These are phyloP conservation scores for Trichomonas gallinae DNA, from an alignment of 208 protist genomes.

Conservation along the genomic window DNA sequence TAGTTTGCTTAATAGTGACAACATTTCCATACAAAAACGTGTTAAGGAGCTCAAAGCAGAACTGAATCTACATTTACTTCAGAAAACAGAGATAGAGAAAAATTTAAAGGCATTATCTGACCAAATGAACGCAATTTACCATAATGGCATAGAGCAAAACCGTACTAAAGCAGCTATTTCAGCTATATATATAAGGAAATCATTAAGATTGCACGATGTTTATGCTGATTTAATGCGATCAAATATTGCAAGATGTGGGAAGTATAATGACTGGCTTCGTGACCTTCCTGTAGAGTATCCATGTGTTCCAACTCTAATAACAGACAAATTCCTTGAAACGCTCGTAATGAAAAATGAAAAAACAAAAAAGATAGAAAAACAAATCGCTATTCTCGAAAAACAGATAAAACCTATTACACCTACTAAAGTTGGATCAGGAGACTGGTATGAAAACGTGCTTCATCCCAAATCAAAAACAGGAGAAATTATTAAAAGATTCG, in stretches of 20 bases:
- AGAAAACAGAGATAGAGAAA: neutral
- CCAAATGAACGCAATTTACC: neutral
- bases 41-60: neutral
- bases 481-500: neutral
- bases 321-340: neutral
- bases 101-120: neutral
- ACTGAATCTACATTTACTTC: neutral
- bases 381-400: neutral
- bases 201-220: neutral
- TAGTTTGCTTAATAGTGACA: neutral
- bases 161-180: neutral
- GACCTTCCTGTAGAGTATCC: neutral
- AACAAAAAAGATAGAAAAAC: neutral
- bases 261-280: neutral
- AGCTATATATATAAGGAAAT: neutral
- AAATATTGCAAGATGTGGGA: neutral
- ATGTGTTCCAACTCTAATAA: neutral
- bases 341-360: neutral
- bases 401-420: neutral
- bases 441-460: neutral
- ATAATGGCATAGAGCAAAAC: neutral
- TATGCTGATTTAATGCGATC: neutral
- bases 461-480: neutral
- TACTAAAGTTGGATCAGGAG: neutral
- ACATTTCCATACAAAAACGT: neutral